phyloP scores from a whole-genome alignment of 805 yeast species.

The Schwanniomyces vanrijiae region DNA sequence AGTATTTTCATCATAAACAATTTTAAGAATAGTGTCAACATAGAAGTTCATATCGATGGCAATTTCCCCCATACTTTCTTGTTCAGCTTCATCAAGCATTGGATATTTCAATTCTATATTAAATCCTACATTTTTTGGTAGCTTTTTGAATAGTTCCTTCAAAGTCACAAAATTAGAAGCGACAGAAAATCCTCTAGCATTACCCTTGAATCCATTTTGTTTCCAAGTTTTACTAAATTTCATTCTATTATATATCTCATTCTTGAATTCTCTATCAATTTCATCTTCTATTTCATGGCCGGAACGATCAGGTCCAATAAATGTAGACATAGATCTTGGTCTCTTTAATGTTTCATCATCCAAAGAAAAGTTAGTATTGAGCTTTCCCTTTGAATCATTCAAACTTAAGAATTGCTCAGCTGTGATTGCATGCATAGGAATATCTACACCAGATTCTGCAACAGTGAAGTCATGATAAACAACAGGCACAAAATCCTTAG shows the following conservation, averaged over 20 bases:
- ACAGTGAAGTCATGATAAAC: constrained; percentile 93
- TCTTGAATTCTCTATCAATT: constrained; percentile 37
- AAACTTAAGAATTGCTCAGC: constrained; percentile 80
- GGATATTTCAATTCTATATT: constrained; percentile 95
- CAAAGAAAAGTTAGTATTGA: constrained; percentile 20
- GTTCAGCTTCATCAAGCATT: constrained; percentile 88
- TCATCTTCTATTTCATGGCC: constrained; percentile 25
- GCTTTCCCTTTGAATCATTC: constrained; percentile 23
- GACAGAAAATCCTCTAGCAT: constrained; percentile 81
- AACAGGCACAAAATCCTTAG: constrained; percentile 89
- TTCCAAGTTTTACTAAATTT: constrained; percentile 87
- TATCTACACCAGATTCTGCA: constrained; percentile 93
- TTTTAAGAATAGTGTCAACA: constrained; percentile 81
- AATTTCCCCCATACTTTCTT: constrained; percentile 82
- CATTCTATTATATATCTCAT: constrained; percentile 61
- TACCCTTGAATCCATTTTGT: constrained; percentile 86
- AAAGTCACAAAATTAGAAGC: constrained; percentile 91
- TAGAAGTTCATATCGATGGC: constrained; percentile 82
- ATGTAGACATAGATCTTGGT: constrained; percentile 41
- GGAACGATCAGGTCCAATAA: constrained; percentile 31
- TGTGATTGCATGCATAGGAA: constrained; percentile 92
- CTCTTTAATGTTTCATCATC: constrained; percentile 39
- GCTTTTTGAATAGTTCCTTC: constrained; percentile 75
- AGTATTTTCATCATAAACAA: constrained; percentile 72
- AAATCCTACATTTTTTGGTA: constrained; percentile 85